phyloP scores from a whole-genome alignment of 371 early-diverging fungal species.

The Mucor mucedo region DNA sequence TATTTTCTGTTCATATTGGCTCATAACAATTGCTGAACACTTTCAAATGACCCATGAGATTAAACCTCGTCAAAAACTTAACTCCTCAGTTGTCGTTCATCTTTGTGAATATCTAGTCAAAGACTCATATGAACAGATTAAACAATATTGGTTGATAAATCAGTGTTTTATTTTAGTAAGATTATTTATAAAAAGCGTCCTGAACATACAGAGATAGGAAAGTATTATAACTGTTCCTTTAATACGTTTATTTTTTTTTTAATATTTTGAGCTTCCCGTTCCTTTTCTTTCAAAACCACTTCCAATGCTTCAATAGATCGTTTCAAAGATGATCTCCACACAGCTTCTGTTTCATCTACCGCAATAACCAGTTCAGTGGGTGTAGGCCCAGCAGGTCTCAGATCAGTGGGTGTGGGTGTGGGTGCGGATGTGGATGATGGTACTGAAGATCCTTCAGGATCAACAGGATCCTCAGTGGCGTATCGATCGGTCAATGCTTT shows the following conservation, averaged over 20 bases:
- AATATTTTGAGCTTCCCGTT: conserved; percentile 17
- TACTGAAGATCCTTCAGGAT: too few relatives aligned
- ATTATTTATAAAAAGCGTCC: conserved; percentile 20
- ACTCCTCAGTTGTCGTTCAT: conserved; percentile 4
- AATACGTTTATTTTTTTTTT: conserved; percentile 18
- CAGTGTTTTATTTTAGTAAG: conserved; percentile 18
- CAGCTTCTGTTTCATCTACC: conserved; percentile 20
- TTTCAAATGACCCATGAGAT: too few relatives aligned
- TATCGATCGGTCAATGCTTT: too few relatives aligned
- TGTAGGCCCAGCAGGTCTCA: conserved; percentile 14
- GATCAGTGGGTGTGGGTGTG: conserved; percentile 17
- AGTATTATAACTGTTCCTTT: conserved; percentile 20
- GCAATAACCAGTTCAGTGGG: conserved; percentile 8
- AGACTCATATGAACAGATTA: conserved; percentile 28
- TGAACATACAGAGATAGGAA: conserved; percentile 21
- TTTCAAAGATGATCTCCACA: conserved; percentile 13
- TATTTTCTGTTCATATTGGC: too few relatives aligned
- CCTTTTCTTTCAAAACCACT: conserved; percentile 20
- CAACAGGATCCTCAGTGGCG: too few relatives aligned
- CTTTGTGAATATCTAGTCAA: conserved; percentile 22
- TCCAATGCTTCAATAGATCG: conserved; percentile 21
- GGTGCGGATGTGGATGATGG: not conserved
- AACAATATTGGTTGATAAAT: conserved; percentile 21
- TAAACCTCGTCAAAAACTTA: too few relatives aligned
- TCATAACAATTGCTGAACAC: too few relatives aligned